phyloP scores from a whole-genome alignment of 1,284 basidiomycete genomes.

The Pascua sp. region DNA sequence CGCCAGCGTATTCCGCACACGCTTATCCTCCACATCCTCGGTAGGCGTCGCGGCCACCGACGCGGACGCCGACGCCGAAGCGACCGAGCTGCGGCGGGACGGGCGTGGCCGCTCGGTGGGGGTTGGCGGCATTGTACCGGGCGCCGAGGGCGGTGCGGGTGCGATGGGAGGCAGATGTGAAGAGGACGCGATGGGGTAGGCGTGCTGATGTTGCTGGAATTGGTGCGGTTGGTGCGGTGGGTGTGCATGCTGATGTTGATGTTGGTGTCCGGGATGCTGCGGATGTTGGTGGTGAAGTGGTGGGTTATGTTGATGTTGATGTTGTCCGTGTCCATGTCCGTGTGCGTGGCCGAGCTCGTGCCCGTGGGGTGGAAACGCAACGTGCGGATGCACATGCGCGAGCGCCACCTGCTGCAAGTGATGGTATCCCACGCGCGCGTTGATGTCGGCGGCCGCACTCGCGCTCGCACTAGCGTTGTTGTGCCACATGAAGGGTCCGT shows the following conservation, averaged over 20 bases:
- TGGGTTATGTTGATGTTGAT: too few species aligned
- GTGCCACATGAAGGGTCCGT: too few species aligned
- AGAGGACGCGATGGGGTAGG: neutral
- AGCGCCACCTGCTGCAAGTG: too few species aligned
- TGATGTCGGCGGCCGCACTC: neutral
- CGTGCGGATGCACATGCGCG: too few species aligned
- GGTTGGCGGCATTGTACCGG: neutral
- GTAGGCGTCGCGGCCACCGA: neutral
- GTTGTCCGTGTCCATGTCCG: too few species aligned
- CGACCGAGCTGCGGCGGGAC: neutral
- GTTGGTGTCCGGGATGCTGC: too few species aligned
- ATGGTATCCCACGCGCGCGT: too few species aligned
- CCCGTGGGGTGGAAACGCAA: too few species aligned
- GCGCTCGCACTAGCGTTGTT: neutral
- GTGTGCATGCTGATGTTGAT: too few species aligned
- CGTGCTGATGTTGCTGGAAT: neutral
- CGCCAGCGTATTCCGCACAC: slow-evolving; percentile 32
- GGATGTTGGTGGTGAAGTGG: too few species aligned
- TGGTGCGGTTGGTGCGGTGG: too few species aligned
- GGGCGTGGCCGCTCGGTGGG: neutral
- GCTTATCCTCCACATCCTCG: slow-evolving; percentile 32
- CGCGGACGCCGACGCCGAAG: neutral
- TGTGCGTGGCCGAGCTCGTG: too few species aligned
- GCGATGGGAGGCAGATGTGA: neutral
- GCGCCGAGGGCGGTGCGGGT: neutral